Percentiles rank a stretch among this genome's conserved stretches.
Evolutionary conservation across 306 rosid species (phyloP).

Genomic region (Cajanus cajan): DNA sequence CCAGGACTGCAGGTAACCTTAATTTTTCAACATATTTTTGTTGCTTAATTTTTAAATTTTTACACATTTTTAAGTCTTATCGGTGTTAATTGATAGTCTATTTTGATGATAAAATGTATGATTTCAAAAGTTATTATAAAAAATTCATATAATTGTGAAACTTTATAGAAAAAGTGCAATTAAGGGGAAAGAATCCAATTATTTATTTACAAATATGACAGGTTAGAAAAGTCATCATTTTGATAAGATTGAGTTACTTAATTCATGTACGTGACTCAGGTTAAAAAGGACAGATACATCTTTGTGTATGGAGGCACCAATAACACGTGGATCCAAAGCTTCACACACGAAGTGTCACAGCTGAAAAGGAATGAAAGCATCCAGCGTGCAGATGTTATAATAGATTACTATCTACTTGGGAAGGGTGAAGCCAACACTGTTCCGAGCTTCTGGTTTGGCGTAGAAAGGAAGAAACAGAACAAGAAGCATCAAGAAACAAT

Average conservation of each 20-base stretch:
- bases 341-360: slow-evolving; percentile 13
- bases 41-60: too few species aligned
- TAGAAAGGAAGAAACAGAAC: slow-evolving; percentile 41
- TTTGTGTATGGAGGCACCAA: slow-evolving; percentile 34
- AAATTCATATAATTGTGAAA: too few species aligned
- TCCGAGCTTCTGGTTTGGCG: slow-evolving; percentile 33
- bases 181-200: too few species aligned
- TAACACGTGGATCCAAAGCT: slow-evolving; percentile 33
- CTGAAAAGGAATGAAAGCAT: slow-evolving; percentile 9
- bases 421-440: not conserved
- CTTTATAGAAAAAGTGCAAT: too few species aligned
- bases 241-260: not conserved
- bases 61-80: too few species aligned
- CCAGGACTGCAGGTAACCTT: slow-evolving; percentile 22
- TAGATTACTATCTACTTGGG: slow-evolving; percentile 26
- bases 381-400: slow-evolving; percentile 30
- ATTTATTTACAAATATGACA: too few species aligned
- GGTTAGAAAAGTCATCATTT: too few species aligned
- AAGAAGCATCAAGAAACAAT: slow-evolving; percentile 23
- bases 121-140: too few species aligned
- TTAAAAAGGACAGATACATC: slow-evolving; percentile 24
- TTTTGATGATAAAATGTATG: too few species aligned
- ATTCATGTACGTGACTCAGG: not conserved
- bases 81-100: too few species aligned
- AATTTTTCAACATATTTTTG: not conserved